Percentiles rank a stretch among this genome's conserved stretches.
These are phyloP conservation scores for Dionaea muscipula DNA, from an alignment of 179 eudicot genomes.

Conservation along the genomic window DNA sequence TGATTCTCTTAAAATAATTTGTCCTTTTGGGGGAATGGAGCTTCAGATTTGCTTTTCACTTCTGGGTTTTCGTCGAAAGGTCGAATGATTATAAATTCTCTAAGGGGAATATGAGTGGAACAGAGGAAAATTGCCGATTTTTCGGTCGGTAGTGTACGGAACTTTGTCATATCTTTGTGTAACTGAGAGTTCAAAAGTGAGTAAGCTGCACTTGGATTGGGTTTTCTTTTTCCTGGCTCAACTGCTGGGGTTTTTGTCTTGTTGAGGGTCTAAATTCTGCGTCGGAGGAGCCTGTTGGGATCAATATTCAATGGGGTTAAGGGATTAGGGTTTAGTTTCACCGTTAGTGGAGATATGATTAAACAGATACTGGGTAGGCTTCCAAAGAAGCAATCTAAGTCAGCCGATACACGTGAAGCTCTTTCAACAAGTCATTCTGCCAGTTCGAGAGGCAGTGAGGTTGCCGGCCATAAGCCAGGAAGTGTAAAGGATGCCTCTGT, in stretches of 20 bases:
- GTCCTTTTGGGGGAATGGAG: slow-evolving; percentile 1
- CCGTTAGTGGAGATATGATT: slow-evolving; percentile 22
- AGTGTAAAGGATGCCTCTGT: slow-evolving; percentile 21
- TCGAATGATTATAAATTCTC: slow-evolving; percentile 11
- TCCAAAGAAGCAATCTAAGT: slow-evolving; percentile 42
- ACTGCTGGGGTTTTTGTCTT: neutral
- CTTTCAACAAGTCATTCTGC: slow-evolving; percentile 20
- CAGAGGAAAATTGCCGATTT: neutral
- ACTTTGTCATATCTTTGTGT: no score
- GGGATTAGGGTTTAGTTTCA: slow-evolving; percentile 5
- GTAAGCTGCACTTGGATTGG: neutral
- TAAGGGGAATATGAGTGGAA: neutral
- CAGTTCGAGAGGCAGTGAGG: slow-evolving; percentile 19
- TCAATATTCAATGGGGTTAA: slow-evolving; percentile 16
- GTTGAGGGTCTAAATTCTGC: slow-evolving; percentile 8
- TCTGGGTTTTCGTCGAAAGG: slow-evolving; percentile 9
- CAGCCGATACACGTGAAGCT: slow-evolving; percentile 23
- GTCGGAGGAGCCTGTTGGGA: slow-evolving; percentile 13
- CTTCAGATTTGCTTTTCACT: neutral
- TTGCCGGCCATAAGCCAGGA: slow-evolving; percentile 24
- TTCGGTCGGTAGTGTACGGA: neutral
- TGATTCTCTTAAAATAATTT: neutral
- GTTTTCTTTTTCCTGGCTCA: no score
- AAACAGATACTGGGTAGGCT: slow-evolving; percentile 40
- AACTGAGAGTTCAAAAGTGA: neutral